These are phyloP conservation scores for Globisporangium middletonii DNA, from an alignment of 352 stramenopile genomes.

Conservation along the genomic window DNA sequence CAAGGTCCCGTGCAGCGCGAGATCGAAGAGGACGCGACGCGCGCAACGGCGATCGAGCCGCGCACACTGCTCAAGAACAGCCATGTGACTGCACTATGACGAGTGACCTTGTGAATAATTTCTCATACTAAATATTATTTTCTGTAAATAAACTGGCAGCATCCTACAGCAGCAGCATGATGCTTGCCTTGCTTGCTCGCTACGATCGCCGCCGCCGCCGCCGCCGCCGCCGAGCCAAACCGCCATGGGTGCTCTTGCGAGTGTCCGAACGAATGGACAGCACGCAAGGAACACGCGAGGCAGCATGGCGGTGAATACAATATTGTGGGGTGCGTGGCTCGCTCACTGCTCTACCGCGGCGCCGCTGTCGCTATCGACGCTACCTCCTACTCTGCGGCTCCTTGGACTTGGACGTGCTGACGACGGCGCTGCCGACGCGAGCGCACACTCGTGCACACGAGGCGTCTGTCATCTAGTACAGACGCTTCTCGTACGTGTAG, in stretches of 20 bases:
- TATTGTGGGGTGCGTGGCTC: slow-evolving; percentile 5
- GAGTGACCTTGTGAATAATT: not conserved
- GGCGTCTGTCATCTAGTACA: slow-evolving; percentile 44
- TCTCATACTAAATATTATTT: not conserved
- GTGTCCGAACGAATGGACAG: slow-evolving; percentile 1
- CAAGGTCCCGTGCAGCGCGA: slow-evolving; percentile 76
- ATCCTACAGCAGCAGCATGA: not conserved
- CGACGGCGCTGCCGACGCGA: not conserved
- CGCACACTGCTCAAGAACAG: slow-evolving; percentile 17
- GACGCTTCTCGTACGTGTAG: slow-evolving; percentile 95
- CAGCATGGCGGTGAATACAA: slow-evolving; percentile 5
- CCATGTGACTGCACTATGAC: slow-evolving; percentile 1
- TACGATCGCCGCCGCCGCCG: too few relatives aligned
- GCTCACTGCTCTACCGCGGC: not conserved
- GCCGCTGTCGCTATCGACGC: not conserved
- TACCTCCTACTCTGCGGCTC: too few relatives aligned
- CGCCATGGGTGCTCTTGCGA: slow-evolving; percentile 10
- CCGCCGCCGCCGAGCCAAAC: not conserved
- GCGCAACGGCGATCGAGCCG: slow-evolving; percentile 19
- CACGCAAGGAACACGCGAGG: slow-evolving; percentile 3
- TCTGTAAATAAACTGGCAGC: slow-evolving; percentile 1
- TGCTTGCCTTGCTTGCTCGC: not conserved
- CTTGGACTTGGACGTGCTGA: not conserved
- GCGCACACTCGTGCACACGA: not conserved
- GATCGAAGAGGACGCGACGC: slow-evolving; percentile 50